Percentiles rank a stretch among this genome's conserved stretches.
phyloP scores from a whole-genome alignment of 2,329 filamentous ascomycete genomes.

The Aurifilum marmelostoma region DNA sequence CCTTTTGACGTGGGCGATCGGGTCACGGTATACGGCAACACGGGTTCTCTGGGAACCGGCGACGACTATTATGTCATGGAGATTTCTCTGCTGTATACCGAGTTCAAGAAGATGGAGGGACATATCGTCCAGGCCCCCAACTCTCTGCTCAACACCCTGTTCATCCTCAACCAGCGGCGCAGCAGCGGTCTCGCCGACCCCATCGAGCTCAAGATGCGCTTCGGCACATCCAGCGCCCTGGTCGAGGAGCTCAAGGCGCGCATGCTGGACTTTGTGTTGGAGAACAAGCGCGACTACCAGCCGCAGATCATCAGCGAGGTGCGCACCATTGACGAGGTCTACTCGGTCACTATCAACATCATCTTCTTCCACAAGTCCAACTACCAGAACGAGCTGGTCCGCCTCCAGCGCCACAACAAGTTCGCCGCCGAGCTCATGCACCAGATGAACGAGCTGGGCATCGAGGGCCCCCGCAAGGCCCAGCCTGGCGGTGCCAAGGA shows the following conservation, averaged over 20 bases:
- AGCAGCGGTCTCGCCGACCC: constrained; percentile 88
- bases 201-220: constrained; percentile 81
- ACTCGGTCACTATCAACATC: constrained; percentile 85
- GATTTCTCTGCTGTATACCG: constrained; percentile 89
- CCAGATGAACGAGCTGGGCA: constrained; percentile 79
- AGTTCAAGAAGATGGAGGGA: constrained; percentile 98
- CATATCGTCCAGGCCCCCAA: constrained; percentile 96
- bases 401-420: constrained; percentile 88
- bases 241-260: constrained; percentile 81
- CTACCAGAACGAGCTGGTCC: constrained; percentile 92
- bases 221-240: constrained; percentile 80
- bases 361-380: constrained; percentile 98
- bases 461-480: constrained; percentile 79
- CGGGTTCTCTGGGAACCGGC: constrained; percentile 74
- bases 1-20: constrained; percentile 96
- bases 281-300: constrained; percentile 77
- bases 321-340: constrained; percentile 76
- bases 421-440: constrained; percentile 92
- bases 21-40: constrained; percentile 88
- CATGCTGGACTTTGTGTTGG: constrained; percentile 79
- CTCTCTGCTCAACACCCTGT: constrained; percentile 87
- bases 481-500: constrained; percentile 69
- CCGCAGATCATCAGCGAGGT: constrained; percentile 66
- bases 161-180: constrained; percentile 92
- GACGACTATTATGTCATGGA: constrained; percentile 98